Conservation (phyloP, 2,329 filamentous ascomycete species). For the Ramularia endophylla region DNA sequence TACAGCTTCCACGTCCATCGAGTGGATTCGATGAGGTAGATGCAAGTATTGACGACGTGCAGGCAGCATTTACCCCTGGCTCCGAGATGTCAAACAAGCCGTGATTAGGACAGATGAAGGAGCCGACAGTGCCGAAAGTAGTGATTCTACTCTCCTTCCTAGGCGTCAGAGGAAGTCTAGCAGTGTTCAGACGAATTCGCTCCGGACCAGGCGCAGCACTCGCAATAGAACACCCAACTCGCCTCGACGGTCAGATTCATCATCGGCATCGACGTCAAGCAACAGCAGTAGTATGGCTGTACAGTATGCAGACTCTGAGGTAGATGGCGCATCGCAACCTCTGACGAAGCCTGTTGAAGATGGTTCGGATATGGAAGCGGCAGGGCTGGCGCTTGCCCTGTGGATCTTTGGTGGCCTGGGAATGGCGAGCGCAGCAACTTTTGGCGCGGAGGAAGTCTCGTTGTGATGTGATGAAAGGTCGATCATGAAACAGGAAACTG, state of each 20-base stretch:
- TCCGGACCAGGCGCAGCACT: too few relatives aligned
- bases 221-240: too few relatives aligned
- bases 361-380: slow-evolving; percentile 10
- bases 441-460: slow-evolving; percentile 9
- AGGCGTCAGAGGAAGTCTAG: too few relatives aligned
- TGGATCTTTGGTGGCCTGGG: slow-evolving; percentile 12
- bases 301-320: not conserved
- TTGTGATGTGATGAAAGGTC: not conserved
- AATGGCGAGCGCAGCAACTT: slow-evolving; percentile 11
- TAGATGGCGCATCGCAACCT: slow-evolving; percentile 3
- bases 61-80: slow-evolving; percentile 10
- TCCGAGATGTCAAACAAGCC: slow-evolving; percentile 8
- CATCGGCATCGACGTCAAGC: not conserved
- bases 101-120: slow-evolving; percentile 1
- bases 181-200: too few relatives aligned
- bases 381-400: slow-evolving; percentile 8
- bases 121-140: too few relatives aligned
- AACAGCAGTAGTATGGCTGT: not conserved
- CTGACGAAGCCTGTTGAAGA: slow-evolving; percentile 2
- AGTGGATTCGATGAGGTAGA: too few relatives aligned
- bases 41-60: too few relatives aligned
- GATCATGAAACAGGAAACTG: not conserved
- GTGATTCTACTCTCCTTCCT: too few relatives aligned
- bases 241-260: not conserved
- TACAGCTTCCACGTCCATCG: too few relatives aligned